Evolutionary conservation across 345 rosid genomes (phyloP).

Genomic region (Eucalyptus decipiens): DNA sequence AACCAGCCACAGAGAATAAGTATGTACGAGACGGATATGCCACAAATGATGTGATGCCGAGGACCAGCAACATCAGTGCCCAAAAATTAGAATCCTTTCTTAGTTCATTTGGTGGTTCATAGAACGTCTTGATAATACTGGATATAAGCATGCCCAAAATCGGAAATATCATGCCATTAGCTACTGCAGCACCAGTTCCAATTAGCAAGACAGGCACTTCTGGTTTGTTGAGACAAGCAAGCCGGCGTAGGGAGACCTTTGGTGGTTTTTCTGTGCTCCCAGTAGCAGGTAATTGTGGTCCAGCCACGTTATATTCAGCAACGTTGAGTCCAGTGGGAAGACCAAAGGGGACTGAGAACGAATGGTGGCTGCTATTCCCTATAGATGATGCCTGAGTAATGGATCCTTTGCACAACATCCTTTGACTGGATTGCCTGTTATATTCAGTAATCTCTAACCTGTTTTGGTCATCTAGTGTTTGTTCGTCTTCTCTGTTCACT

Average conservation of each 20-base stretch:
- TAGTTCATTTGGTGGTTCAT: slow-evolving; percentile 45
- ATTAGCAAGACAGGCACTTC: slow-evolving; percentile 55
- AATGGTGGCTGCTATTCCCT: slow-evolving; percentile 48
- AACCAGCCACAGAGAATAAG: slow-evolving; percentile 66
- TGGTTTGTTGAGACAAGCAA: slow-evolving; percentile 71
- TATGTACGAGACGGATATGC: slow-evolving; percentile 35
- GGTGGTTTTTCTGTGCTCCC: slow-evolving; percentile 1
- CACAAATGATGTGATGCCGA: slow-evolving; percentile 47
- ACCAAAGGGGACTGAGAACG: slow-evolving; percentile 48
- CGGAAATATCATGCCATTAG: slow-evolving; percentile 57
- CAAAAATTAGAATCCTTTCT: slow-evolving; percentile 59
- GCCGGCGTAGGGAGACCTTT: slow-evolving; percentile 38
- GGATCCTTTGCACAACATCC: slow-evolving; percentile 28
- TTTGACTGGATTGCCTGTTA: slow-evolving; percentile 22
- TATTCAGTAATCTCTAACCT: slow-evolving; percentile 18
- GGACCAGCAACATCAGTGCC: slow-evolving; percentile 51
- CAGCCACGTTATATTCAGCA: slow-evolving; percentile 2
- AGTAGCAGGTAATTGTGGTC: background rate
- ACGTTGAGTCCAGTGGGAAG: slow-evolving; percentile 37
- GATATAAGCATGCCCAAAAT: slow-evolving; percentile 46
- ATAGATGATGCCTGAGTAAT: slow-evolving; percentile 46
- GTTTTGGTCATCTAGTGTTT: slow-evolving; percentile 18
- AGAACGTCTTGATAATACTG: slow-evolving; percentile 43
- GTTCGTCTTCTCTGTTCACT: slow-evolving; percentile 27
- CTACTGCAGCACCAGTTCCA: slow-evolving; percentile 45